These are phyloP conservation scores for Populus pruinosa DNA, from an alignment of 345 rosid genomes.

Conservation along the genomic window DNA sequence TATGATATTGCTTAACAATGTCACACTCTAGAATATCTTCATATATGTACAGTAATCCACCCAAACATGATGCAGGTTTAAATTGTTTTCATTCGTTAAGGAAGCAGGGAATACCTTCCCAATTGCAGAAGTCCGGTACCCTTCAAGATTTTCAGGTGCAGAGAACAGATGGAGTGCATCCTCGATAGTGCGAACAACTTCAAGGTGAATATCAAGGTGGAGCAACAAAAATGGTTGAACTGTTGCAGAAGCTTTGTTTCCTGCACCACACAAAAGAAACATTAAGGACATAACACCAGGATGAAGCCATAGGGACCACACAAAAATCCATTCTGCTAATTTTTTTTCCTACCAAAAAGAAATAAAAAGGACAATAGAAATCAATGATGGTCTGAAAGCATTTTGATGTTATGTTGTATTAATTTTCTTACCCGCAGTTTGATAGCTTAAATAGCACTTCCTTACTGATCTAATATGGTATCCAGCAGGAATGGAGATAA, in stretches of 20 bases:
- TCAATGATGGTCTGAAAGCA: neutral
- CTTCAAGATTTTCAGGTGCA: constrained; percentile 81
- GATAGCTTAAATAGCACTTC: neutral
- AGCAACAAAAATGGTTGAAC: constrained; percentile 82
- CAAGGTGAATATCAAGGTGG: constrained; percentile 81
- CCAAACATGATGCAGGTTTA: neutral
- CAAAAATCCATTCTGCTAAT: neutral
- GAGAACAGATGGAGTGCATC: constrained; percentile 81
- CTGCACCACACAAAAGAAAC: constrained; percentile 32
- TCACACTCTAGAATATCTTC: neutral
- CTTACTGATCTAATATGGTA: neutral
- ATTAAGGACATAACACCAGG: neutral
- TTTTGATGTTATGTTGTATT: neutral
- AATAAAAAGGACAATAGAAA: neutral
- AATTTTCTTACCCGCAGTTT: neutral
- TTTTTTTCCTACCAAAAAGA: neutral
- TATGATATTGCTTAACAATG: neutral
- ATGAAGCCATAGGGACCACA: neutral
- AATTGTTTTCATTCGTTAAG: neutral
- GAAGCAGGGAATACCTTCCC: constrained; percentile 63
- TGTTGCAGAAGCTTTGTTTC: constrained; percentile 77
- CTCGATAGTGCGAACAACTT: constrained; percentile 66
- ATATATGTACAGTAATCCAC: neutral
- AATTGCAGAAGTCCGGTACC: constrained; percentile 66
- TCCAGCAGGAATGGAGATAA: neutral